A percentile compares a stretch with the other conserved stretches of the same genome.
Evolutionary conservation across 139 green algal genomes (phyloP).

Genomic region (Bryopsis sp.): DNA sequence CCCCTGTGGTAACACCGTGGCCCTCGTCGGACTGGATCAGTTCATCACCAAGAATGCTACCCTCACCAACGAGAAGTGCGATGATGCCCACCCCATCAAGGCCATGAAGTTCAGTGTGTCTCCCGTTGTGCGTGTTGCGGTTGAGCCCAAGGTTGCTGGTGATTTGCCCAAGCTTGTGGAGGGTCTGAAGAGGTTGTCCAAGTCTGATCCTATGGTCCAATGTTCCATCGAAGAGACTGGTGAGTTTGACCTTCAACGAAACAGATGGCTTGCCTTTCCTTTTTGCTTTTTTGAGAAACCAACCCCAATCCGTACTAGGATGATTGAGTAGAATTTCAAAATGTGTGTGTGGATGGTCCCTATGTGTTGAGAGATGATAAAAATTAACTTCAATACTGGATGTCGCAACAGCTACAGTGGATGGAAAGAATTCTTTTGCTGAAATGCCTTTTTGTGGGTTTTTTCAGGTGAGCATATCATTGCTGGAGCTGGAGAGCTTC

Average conservation of each 20-base stretch:
- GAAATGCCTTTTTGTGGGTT: too few relatives aligned
- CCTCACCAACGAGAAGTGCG: conserved; percentile 64
- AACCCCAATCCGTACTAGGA: too few relatives aligned
- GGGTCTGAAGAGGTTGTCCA: conserved; percentile 83
- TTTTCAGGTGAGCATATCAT: conserved; percentile 89
- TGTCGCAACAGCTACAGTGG: too few relatives aligned
- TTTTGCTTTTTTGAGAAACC: too few relatives aligned
- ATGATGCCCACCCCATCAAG: conserved; percentile 81
- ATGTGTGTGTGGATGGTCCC: too few relatives aligned
- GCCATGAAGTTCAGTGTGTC: conserved; percentile 22
- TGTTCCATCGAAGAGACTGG: conserved; percentile 87
- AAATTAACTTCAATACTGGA: too few relatives aligned
- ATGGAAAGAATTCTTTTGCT: too few relatives aligned
- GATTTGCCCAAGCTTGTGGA: conserved; percentile 93
- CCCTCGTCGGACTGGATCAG: conserved; percentile 87
- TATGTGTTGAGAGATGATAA: too few relatives aligned
- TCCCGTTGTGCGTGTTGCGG: conserved; percentile 63
- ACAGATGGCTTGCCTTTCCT: too few relatives aligned
- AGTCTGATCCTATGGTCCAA: conserved; percentile 89
- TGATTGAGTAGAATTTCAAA: too few relatives aligned
- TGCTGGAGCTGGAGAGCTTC: conserved; percentile 81
- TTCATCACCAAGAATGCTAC: conserved; percentile 94
- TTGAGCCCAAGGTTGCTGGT: conserved; percentile 82
- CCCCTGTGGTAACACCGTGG: conserved; percentile 87
- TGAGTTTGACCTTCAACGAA: too few relatives aligned